Evolutionary conservation across 2,329 filamentous ascomycete species (phyloP).

Genomic region (Ascochyta pisi): DNA sequence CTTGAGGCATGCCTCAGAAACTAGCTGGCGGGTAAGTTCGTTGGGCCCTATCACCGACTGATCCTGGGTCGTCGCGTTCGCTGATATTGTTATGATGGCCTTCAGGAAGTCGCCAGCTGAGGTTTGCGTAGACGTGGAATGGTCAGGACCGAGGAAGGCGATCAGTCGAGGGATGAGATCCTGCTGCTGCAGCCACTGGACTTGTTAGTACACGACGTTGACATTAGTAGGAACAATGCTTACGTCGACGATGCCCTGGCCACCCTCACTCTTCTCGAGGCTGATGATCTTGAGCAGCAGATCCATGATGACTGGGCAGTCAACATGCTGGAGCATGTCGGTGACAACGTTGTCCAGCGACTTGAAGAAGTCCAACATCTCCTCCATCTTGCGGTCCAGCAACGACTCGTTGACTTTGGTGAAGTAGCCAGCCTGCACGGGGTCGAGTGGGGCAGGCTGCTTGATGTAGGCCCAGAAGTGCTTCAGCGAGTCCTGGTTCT

Average conservation of each 20-base stretch:
- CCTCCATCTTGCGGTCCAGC: constrained; percentile 96
- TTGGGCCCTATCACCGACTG: constrained; percentile 99
- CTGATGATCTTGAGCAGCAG: constrained; percentile 95
- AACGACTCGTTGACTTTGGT: constrained; percentile 99
- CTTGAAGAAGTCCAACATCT: constrained; percentile 92
- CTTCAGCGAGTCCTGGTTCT: constrained; percentile 77
- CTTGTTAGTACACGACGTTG: constrained; percentile 20
- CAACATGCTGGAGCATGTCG: constrained; percentile 89
- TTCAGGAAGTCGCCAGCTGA: constrained; percentile 98
- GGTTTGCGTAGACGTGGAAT: constrained; percentile 90
- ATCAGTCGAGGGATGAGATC: constrained; percentile 86
- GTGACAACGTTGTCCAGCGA: constrained; percentile 80
- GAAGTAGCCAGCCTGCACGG: constrained; percentile 95
- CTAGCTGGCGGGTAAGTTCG: constrained; percentile 91
- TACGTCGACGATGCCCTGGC: constrained; percentile 92
- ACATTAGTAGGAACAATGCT: constrained; percentile 40
- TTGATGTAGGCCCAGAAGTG: constrained; percentile 93
- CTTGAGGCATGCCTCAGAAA: constrained; percentile 83
- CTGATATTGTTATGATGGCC: constrained; percentile 97
- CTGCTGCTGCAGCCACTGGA: constrained; percentile 88
- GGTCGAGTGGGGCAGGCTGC: constrained; percentile 83
- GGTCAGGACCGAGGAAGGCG: constrained; percentile 82
- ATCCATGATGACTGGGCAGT: constrained; percentile 99
- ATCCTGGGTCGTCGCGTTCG: constrained; percentile 96
- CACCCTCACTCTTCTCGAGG: constrained; percentile 88